These are phyloP conservation scores for Penicillium goetzii DNA, from an alignment of 495 filamentous ascomycete genomes.

Conservation along the genomic window DNA sequence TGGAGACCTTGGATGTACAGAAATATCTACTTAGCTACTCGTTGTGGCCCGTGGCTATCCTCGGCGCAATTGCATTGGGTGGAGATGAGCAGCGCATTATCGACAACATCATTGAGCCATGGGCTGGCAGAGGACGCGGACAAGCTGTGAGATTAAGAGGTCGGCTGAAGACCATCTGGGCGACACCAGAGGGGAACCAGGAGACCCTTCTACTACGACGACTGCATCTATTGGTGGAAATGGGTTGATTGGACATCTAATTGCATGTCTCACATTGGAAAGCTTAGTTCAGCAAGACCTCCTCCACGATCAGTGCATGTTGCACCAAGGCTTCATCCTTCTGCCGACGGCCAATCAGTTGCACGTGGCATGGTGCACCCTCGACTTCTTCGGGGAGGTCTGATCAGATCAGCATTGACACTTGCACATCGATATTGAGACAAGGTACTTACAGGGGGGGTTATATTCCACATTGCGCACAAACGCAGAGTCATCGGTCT, in stretches of 20 bases:
- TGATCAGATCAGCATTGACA: slow-evolving; percentile 2
- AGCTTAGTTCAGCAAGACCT: slow-evolving; percentile 1
- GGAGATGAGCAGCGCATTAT: background rate
- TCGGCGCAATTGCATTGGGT: background rate
- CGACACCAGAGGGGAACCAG: background rate
- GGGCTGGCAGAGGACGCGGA: background rate
- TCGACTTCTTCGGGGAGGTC: slow-evolving; percentile 30
- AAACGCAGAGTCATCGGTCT: slow-evolving; percentile 21
- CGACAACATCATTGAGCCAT: background rate
- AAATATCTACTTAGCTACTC: background rate
- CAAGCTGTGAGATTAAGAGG: background rate
- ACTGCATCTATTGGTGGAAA: background rate
- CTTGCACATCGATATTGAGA: background rate
- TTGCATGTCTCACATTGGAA: background rate
- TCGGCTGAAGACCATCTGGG: slow-evolving; percentile 2
- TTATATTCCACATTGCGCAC: slow-evolving; percentile 25
- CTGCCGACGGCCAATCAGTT: slow-evolving; percentile 33
- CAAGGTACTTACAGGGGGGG: slow-evolving; percentile 26
- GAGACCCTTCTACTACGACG: background rate
- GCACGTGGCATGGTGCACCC: slow-evolving; percentile 36
- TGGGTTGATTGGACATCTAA: background rate
- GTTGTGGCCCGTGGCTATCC: background rate
- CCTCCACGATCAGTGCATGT: slow-evolving; percentile 26
- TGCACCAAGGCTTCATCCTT: slow-evolving; percentile 33
- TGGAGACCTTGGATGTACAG: background rate